phyloP scores from a whole-genome alignment of 257 asterid genomes.

The Linaria vulgaris region DNA sequence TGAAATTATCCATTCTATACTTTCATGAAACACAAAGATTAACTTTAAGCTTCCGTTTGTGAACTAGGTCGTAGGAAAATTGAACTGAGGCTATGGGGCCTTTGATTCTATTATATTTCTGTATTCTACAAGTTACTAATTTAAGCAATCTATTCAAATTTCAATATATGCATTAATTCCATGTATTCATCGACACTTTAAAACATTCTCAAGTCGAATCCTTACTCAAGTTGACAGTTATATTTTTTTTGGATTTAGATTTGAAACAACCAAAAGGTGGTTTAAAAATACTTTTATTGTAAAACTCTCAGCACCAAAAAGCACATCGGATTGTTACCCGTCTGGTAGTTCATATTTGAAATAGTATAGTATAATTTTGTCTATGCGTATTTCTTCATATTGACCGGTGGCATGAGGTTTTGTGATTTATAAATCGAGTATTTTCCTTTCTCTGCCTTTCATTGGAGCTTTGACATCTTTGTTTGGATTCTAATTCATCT shows the following conservation, averaged over 20 bases:
- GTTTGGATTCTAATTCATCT: background rate
- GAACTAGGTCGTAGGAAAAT: conserved; percentile 9
- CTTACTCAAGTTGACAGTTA: too few relatives aligned
- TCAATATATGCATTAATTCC: background rate
- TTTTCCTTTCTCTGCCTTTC: background rate
- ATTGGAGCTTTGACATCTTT: background rate
- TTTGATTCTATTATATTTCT: background rate
- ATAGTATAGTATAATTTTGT: too few relatives aligned
- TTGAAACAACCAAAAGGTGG: too few relatives aligned
- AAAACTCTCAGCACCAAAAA: conserved; percentile 12
- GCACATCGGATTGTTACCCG: too few relatives aligned
- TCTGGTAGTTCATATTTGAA: too few relatives aligned
- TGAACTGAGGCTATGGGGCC: background rate
- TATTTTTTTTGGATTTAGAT: too few relatives aligned
- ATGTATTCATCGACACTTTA: background rate
- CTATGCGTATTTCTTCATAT: conserved; percentile 13
- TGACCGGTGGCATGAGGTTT: conserved; percentile 1
- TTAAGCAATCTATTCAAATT: background rate
- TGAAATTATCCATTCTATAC: background rate
- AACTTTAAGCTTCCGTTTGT: background rate
- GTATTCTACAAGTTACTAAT: background rate
- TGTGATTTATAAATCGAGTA: too few relatives aligned
- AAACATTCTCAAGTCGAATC: background rate
- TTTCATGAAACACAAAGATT: background rate
- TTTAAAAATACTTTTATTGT: too few relatives aligned